Percentiles rank a stretch among this genome's conserved stretches.
Evolutionary conservation across 192 early-diverging fungal genomes (phyloP).

Genomic region (Oehlia diaphana): DNA sequence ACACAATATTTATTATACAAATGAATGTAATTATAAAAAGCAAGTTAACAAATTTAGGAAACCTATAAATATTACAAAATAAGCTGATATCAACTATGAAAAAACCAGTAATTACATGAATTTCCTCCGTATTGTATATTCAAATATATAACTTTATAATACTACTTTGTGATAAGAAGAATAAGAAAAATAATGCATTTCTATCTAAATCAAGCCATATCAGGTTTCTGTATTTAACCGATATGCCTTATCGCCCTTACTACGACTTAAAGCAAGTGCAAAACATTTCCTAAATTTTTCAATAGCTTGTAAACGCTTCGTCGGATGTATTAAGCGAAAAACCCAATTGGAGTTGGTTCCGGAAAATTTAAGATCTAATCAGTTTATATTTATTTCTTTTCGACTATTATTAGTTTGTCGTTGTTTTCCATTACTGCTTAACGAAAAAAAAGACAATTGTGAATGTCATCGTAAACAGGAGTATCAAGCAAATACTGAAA

Average conservation of each 20-base stretch:
- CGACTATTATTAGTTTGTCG: not conserved
- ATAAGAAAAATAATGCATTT: too few relatives aligned
- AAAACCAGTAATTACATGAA: too few relatives aligned
- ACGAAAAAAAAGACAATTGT: not conserved
- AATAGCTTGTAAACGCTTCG: not conserved
- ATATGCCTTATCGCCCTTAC: not conserved
- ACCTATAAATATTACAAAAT: too few relatives aligned
- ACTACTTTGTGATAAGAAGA: too few relatives aligned
- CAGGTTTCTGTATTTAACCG: too few relatives aligned
- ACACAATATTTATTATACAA: too few relatives aligned
- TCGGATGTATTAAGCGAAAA: slow-evolving; percentile 29
- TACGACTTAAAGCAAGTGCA: slow-evolving; percentile 13
- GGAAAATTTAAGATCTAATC: slow-evolving; percentile 18
- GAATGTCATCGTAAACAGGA: not conserved
- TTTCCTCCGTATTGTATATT: too few relatives aligned
- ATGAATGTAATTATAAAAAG: too few relatives aligned
- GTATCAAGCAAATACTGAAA: not conserved
- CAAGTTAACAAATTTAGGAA: too few relatives aligned
- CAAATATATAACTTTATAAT: too few relatives aligned
- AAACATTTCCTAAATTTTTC: slow-evolving; percentile 17
- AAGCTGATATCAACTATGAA: too few relatives aligned
- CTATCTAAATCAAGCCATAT: too few relatives aligned
- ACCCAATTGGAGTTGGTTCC: slow-evolving; percentile 21
- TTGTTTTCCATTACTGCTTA: slow-evolving; percentile 12
- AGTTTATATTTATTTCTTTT: not conserved